These are phyloP conservation scores for Colletotrichum musae DNA, from an alignment of 2,329 filamentous ascomycete species.

Conservation along the genomic window DNA sequence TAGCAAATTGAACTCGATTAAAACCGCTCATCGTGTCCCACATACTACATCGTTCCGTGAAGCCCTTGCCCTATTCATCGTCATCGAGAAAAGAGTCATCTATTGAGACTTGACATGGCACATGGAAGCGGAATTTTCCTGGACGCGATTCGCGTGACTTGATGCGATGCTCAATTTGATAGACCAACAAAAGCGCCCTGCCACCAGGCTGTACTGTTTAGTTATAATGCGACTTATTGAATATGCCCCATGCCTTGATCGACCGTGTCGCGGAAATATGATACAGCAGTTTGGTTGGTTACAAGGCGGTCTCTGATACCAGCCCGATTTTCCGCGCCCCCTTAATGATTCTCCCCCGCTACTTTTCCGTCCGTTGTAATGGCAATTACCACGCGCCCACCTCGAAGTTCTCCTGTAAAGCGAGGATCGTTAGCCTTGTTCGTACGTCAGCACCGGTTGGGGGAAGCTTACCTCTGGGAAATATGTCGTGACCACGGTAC, in stretches of 20 bases:
- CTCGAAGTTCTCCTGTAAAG: conserved; percentile 91
- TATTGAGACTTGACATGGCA: too few species aligned
- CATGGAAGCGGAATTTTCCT: too few species aligned
- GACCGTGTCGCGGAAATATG: conserved; percentile 33
- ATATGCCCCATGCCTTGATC: conserved; percentile 18
- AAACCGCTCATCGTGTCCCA: not conserved
- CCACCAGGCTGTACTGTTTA: not conserved
- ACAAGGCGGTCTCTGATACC: conserved; percentile 32
- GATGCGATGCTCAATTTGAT: not conserved
- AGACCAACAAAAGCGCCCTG: not conserved
- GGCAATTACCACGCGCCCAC: conserved; percentile 83
- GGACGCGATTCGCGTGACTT: not conserved
- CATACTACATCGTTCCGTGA: too few species aligned
- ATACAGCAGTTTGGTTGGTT: conserved; percentile 34
- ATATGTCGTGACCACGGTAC: conserved; percentile 96
- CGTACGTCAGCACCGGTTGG: not conserved
- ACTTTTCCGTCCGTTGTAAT: conserved; percentile 14
- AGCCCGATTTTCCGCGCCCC: conserved; percentile 26
- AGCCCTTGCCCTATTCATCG: too few species aligned
- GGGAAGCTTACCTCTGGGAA: conserved; percentile 83
- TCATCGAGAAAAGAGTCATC: too few species aligned
- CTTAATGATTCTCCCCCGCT: not conserved
- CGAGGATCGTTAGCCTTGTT: conserved; percentile 48
- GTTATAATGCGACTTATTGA: conserved; percentile 9
- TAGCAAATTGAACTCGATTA: conserved; percentile 14